These are phyloP conservation scores for Butyriboletus loyo DNA, from an alignment of 768 basidiomycete genomes.

Conservation along the genomic window DNA sequence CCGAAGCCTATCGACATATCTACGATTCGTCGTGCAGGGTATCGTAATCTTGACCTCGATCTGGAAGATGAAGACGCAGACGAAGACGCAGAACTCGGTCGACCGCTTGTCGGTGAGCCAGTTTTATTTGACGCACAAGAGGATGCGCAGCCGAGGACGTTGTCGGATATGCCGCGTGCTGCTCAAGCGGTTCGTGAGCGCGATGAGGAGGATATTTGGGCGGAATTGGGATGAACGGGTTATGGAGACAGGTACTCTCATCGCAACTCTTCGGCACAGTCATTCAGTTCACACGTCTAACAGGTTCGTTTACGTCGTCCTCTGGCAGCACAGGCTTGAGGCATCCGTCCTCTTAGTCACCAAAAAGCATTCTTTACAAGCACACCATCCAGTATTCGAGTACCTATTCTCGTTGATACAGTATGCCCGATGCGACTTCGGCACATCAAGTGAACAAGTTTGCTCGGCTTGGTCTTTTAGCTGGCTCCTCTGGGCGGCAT, in stretches of 20 bases:
- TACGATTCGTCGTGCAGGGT: slow-evolving; percentile 62
- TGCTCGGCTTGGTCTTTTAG: neutral
- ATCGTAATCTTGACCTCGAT: slow-evolving; percentile 64
- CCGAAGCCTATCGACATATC: slow-evolving; percentile 86
- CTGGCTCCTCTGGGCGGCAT: neutral
- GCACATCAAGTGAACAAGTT: neutral
- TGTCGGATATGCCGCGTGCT: slow-evolving; percentile 60
- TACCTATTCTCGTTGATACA: neutral
- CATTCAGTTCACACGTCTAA: neutral
- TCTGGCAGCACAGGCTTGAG: neutral
- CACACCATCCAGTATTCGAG: neutral
- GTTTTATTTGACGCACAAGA: slow-evolving; percentile 63
- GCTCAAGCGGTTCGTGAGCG: slow-evolving; percentile 52
- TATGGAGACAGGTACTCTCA: neutral
- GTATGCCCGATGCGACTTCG: neutral
- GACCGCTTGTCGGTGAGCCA: slow-evolving; percentile 56
- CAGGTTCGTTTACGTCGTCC: neutral
- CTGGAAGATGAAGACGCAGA: slow-evolving; percentile 61
- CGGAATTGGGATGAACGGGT: slow-evolving; percentile 48
- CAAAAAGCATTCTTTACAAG: neutral
- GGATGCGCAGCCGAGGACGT: slow-evolving; percentile 26
- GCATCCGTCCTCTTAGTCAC: neutral
- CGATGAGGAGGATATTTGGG: slow-evolving; percentile 72
- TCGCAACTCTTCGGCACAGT: neutral
- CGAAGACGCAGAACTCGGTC: slow-evolving; percentile 47